A percentile compares a stretch with the other conserved stretches of the same genome.
These are phyloP conservation scores for Yamadazyma oceani DNA, from an alignment of 1,139 yeast genomes.

Conservation along the genomic window DNA sequence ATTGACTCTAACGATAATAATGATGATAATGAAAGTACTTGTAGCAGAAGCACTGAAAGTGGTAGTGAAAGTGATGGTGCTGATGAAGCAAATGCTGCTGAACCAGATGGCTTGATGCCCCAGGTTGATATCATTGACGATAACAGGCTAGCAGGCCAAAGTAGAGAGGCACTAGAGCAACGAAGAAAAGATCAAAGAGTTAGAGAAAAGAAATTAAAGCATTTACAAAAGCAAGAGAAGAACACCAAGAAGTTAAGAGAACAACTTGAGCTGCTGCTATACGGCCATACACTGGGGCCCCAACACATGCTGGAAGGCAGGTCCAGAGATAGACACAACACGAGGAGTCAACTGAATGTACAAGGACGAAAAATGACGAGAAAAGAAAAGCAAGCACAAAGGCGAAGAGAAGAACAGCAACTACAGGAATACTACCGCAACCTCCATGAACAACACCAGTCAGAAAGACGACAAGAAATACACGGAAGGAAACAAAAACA, in stretches of 20 bases:
- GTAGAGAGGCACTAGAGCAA: constrained; percentile 7
- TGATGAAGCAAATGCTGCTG: background rate
- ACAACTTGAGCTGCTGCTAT: background rate
- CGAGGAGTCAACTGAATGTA: background rate
- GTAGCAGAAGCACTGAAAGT: constrained; percentile 1
- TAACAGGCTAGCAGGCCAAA: constrained; percentile 7
- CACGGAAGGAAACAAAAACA: constrained; percentile 1
- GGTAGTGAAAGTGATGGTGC: constrained; percentile 1
- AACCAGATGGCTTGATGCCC: background rate
- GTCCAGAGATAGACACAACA: background rate
- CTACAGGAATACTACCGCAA: no score
- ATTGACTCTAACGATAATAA: background rate
- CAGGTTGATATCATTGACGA: background rate
- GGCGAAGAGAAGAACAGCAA: constrained; percentile 2
- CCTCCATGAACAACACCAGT: constrained; percentile 1
- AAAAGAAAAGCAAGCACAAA: constrained; percentile 4
- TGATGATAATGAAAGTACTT: background rate
- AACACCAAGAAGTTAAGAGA: background rate
- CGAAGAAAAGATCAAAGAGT: constrained; percentile 3
- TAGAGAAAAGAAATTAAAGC: constrained; percentile 1
- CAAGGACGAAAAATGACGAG: constrained; percentile 1
- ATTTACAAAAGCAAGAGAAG: background rate
- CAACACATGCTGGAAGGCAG: constrained; percentile 2
- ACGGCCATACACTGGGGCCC: background rate
- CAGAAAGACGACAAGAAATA: constrained; percentile 2